Evolutionary conservation across 257 asterid genomes (phyloP).

Genomic region (Penstemon barbatus): DNA sequence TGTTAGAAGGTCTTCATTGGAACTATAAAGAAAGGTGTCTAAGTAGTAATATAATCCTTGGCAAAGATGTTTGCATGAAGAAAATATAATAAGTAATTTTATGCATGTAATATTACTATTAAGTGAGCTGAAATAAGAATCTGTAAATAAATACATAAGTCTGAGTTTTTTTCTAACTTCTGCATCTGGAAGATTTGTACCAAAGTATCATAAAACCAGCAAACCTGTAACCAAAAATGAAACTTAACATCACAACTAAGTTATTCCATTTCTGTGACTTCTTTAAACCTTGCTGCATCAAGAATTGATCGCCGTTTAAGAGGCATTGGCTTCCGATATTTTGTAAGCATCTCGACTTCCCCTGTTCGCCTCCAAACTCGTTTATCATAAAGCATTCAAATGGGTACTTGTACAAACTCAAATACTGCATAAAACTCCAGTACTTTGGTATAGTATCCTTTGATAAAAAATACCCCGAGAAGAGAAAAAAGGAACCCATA

Average conservation of each 20-base stretch:
- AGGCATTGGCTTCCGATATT: constrained; percentile 47
- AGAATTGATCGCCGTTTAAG: constrained; percentile 49
- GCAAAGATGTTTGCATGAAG: too few relatives aligned
- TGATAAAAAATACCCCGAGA: constrained; percentile 71
- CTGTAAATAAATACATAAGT: too few relatives aligned
- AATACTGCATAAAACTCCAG: constrained; percentile 65
- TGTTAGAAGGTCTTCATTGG: too few relatives aligned
- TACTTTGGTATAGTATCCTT: constrained; percentile 59
- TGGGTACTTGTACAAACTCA: constrained; percentile 79
- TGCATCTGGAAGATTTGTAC: constrained; percentile 45
- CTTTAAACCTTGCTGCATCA: constrained; percentile 50
- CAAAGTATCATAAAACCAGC: constrained; percentile 54
- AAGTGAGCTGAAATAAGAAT: too few relatives aligned
- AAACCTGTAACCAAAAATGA: constrained; percentile 57
- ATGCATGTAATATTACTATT: too few relatives aligned
- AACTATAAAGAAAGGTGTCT: too few relatives aligned
- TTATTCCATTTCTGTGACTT: constrained; percentile 69
- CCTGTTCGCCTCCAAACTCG: constrained; percentile 65
- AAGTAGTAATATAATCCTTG: too few relatives aligned
- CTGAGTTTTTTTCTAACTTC: constrained; percentile 17
- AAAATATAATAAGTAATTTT: too few relatives aligned
- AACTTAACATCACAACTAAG: constrained; percentile 52
- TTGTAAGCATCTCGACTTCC: constrained; percentile 55
- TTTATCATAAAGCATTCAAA: constrained; percentile 76
- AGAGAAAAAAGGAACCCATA: constrained; percentile 73